Conservation (phyloP, 495 filamentous ascomycete genomes). For the Penicillium simplicissimum region DNA sequence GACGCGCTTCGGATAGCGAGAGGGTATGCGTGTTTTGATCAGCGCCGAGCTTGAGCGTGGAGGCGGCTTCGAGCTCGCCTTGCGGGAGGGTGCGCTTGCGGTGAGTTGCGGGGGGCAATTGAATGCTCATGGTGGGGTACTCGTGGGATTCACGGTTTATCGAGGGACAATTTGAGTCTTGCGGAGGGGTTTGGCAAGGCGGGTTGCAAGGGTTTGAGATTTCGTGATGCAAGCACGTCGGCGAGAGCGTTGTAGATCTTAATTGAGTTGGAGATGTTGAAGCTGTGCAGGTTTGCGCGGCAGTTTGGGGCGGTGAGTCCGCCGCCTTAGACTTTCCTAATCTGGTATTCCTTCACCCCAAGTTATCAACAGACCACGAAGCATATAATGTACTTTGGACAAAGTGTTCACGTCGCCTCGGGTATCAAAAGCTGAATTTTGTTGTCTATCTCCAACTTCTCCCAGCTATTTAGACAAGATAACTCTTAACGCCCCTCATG, state of each 20-base stretch:
- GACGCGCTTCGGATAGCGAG: slow-evolving; percentile 84
- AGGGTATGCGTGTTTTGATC: slow-evolving; percentile 86
- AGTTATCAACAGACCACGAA: not conserved
- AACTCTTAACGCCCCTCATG: slow-evolving; percentile 21
- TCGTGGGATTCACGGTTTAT: not conserved
- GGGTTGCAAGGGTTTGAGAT: not conserved
- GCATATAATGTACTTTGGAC: not conserved
- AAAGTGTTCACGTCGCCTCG: not conserved
- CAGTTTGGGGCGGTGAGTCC: slow-evolving; percentile 27
- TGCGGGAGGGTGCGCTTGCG: slow-evolving; percentile 70
- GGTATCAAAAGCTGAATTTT: slow-evolving; percentile 21
- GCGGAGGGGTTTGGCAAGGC: not conserved
- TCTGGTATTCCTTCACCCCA: not conserved
- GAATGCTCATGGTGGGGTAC: slow-evolving; percentile 37
- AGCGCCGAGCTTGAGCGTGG: slow-evolving; percentile 82
- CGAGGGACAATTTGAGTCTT: not conserved
- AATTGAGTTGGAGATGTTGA: slow-evolving; percentile 9
- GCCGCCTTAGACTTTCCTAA: slow-evolving; percentile 14
- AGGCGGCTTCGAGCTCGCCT: slow-evolving; percentile 85
- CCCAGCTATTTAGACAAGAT: not conserved
- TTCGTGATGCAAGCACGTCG: not conserved
- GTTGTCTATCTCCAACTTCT: not conserved
- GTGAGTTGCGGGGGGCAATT: slow-evolving; percentile 58
- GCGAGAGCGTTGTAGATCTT: not conserved
- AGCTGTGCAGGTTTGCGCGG: slow-evolving; percentile 24